Percentiles rank a stretch among this genome's conserved stretches.
phyloP scores from a whole-genome alignment of 495 filamentous ascomycete genomes.

The Talaromyces wortmannii region DNA sequence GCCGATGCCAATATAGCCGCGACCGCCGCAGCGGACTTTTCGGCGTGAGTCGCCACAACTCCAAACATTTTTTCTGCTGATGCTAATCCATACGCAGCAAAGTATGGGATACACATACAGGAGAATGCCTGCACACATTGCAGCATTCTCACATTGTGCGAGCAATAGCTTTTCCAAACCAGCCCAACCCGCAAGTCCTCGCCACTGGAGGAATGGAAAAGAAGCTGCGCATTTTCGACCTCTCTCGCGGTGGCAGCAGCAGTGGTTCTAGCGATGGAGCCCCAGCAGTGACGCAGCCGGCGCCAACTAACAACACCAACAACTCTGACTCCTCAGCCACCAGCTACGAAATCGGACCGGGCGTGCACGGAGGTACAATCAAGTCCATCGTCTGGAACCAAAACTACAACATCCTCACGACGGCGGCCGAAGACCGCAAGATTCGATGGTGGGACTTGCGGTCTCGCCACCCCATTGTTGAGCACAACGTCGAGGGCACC shows the following conservation, averaged over 20 bases:
- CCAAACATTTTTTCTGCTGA: neutral
- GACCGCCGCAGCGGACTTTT: conserved; percentile 93
- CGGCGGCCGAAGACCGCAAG: conserved; percentile 81
- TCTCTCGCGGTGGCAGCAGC: conserved; percentile 43
- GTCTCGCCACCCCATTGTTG: conserved; percentile 58
- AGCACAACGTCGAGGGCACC: conserved; percentile 68
- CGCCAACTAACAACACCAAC: conserved; percentile 17
- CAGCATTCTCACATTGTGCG: conserved; percentile 93
- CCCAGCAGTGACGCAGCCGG: neutral
- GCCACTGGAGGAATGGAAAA: conserved; percentile 95
- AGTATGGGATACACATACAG: conserved; percentile 94
- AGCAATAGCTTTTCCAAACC: conserved; percentile 77
- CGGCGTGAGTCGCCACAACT: conserved; percentile 53
- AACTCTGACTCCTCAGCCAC: conserved; percentile 33
- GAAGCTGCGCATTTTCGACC: conserved; percentile 90
- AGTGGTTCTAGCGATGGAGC: conserved; percentile 18
- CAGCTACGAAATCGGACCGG: conserved; percentile 80
- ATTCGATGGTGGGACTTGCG: conserved; percentile 94
- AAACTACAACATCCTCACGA: conserved; percentile 82
- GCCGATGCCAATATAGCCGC: conserved; percentile 82
- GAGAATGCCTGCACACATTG: conserved; percentile 82
- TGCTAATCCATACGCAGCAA: conserved; percentile 47
- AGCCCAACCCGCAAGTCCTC: conserved; percentile 67
- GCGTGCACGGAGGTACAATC: conserved; percentile 77
- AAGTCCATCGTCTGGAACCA: conserved; percentile 90